Evolutionary conservation across 176 grass and related monocot genomes (phyloP).

Genomic region (Elymus sibiricus): DNA sequence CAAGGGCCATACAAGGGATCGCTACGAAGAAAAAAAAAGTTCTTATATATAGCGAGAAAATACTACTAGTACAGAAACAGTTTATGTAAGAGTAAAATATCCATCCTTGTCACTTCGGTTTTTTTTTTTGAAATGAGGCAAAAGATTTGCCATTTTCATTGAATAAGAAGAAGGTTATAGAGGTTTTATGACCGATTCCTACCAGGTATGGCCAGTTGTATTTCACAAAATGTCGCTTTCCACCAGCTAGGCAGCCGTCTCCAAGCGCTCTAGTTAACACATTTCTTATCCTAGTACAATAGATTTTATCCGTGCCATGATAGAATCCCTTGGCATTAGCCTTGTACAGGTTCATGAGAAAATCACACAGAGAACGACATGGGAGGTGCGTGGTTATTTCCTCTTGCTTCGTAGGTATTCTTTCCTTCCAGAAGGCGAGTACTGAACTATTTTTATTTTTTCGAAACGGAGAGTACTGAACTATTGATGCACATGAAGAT

Average conservation of each 20-base stretch:
- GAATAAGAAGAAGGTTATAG: no score
- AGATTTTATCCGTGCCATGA: background rate
- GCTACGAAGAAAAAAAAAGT: background rate
- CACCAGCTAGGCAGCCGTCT: background rate
- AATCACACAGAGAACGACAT: background rate
- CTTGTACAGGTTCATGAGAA: no score
- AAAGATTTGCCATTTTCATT: no score
- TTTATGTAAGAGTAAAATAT: background rate
- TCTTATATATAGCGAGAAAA: background rate
- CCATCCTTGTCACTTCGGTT: background rate
- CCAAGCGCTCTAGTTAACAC: background rate
- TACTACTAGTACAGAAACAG: background rate
- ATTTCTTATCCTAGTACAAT: background rate
- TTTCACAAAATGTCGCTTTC: background rate
- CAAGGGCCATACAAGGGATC: background rate
- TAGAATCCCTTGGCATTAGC: no score
- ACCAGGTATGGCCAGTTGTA: background rate
- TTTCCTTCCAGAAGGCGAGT: background rate
- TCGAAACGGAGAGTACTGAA: background rate
- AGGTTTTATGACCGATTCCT: no score
- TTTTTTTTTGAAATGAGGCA: no score
- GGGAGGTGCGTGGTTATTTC: background rate
- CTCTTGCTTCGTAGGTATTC: no score
- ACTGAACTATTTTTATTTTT: no score
- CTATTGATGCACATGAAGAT: background rate